Percentiles rank a stretch among this genome's conserved stretches.
Evolutionary conservation across 2,329 filamentous ascomycete species (phyloP).

Genomic region (Lomentospora prolificans): DNA sequence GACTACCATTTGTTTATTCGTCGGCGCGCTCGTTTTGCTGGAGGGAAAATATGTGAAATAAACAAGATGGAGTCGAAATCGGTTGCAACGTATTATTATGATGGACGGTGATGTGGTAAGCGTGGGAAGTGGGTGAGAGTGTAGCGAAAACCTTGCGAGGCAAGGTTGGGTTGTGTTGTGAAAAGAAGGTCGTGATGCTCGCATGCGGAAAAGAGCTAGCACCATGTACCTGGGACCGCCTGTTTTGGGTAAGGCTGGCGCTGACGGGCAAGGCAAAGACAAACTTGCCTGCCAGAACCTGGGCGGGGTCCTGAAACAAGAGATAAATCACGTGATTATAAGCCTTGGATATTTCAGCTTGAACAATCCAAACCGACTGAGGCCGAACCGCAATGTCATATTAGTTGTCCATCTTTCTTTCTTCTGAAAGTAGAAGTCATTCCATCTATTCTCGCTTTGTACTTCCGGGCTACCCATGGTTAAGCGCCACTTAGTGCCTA

Average conservation of each 20-base stretch:
- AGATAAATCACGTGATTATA: not conserved
- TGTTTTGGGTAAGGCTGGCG: constrained; percentile 1
- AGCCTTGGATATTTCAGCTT: not conserved
- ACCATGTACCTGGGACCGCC: not conserved
- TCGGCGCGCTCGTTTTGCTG: not conserved
- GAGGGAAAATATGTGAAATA: not conserved
- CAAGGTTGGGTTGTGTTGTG: constrained; percentile 3
- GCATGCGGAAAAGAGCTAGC: not conserved
- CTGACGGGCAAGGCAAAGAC: not conserved
- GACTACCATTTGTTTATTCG: constrained; percentile 6
- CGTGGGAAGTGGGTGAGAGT: not conserved
- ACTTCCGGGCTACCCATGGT: no score
- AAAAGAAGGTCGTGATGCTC: not conserved
- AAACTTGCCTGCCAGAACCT: not conserved
- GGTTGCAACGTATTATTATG: not conserved
- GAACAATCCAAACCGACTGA: not conserved
- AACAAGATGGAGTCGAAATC: not conserved
- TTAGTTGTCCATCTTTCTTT: no score
- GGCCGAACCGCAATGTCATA: no score
- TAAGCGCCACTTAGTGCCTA: no score
- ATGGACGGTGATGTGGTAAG: not conserved
- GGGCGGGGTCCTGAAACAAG: not conserved
- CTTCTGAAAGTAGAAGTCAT: no score
- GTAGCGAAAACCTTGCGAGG: not conserved
- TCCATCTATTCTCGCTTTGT: no score